These are phyloP conservation scores for Mentha longifolia DNA, from an alignment of 257 asterid genomes.

Conservation along the genomic window DNA sequence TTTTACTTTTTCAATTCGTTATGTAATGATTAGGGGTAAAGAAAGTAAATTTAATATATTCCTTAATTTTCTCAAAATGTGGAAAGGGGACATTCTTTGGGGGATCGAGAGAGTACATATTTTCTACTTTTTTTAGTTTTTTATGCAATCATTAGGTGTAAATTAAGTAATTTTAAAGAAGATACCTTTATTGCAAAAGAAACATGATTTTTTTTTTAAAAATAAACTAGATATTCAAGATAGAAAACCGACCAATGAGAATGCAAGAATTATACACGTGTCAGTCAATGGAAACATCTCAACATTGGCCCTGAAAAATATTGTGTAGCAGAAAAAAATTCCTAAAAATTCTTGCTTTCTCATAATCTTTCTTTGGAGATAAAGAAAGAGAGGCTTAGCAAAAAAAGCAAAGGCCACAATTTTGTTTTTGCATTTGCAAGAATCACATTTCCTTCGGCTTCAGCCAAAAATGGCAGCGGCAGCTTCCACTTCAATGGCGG, in stretches of 20 bases:
- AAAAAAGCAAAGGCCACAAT: constrained; percentile 5
- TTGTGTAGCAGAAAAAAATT: constrained; percentile 40
- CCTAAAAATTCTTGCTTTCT: constrained; percentile 1
- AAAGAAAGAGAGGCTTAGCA: constrained; percentile 52
- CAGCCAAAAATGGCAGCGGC: constrained; percentile 69
- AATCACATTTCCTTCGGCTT: constrained; percentile 22
- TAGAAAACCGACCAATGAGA: constrained; percentile 71
- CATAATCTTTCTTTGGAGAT: constrained; percentile 35
- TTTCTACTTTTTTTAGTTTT: too few relatives aligned
- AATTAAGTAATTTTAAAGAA: too few relatives aligned
- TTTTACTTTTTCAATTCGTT: too few relatives aligned
- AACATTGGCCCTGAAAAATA: constrained; percentile 35
- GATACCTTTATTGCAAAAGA: too few relatives aligned
- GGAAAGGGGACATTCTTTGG: too few relatives aligned
- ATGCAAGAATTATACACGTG: constrained; percentile 56
- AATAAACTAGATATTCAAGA: constrained; percentile 45
- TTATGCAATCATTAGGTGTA: too few relatives aligned
- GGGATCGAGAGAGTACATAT: too few relatives aligned
- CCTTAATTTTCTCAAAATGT: too few relatives aligned
- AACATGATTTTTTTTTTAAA: too few relatives aligned
- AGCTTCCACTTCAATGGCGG: constrained; percentile 93
- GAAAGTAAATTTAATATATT: too few relatives aligned
- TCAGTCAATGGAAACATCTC: constrained; percentile 39
- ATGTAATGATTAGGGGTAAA: too few relatives aligned
- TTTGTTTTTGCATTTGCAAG: background rate